phyloP scores from a whole-genome alignment of 768 basidiomycete genomes.

The Collybiopsis luxurians region DNA sequence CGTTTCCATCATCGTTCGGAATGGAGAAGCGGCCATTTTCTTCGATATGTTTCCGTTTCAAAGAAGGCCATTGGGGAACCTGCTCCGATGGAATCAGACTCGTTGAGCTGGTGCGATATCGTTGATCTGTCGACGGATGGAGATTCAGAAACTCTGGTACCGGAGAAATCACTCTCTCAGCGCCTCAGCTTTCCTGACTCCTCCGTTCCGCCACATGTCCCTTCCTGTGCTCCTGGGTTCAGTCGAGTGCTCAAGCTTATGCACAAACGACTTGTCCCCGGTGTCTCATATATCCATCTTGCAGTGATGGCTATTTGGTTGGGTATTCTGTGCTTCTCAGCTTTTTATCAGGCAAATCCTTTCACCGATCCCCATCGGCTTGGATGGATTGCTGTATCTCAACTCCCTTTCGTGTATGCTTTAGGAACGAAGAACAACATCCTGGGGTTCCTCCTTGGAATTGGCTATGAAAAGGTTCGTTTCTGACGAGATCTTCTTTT shows the following conservation, averaged over 20 bases:
- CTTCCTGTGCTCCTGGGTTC: constrained; percentile 37
- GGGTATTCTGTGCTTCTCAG: constrained; percentile 39
- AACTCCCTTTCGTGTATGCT: constrained; percentile 60
- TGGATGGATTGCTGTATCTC: constrained; percentile 53
- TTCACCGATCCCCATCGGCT: constrained; percentile 47
- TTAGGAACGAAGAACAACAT: constrained; percentile 71
- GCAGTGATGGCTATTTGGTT: constrained; percentile 46
- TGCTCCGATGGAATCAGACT: neutral
- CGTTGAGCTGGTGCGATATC: neutral
- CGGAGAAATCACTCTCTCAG: constrained; percentile 17
- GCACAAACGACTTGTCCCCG: constrained; percentile 37
- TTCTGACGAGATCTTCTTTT: constrained; percentile 1
- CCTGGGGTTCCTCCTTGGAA: constrained; percentile 51
- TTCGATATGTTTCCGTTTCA: constrained; percentile 22
- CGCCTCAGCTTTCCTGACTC: constrained; percentile 3
- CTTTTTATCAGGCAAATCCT: constrained; percentile 46
- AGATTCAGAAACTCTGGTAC: constrained; percentile 29
- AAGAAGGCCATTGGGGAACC: neutral
- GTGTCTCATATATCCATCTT: constrained; percentile 48
- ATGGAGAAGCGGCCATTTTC: constrained; percentile 39
- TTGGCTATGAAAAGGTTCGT: constrained; percentile 64
- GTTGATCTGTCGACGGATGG: constrained; percentile 17
- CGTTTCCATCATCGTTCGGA: constrained; percentile 36
- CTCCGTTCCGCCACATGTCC: constrained; percentile 45
- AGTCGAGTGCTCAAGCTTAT: constrained; percentile 42